Conservation (phyloP, 164 flowering plant genomes). For the Chimonanthus praecox region DNA sequence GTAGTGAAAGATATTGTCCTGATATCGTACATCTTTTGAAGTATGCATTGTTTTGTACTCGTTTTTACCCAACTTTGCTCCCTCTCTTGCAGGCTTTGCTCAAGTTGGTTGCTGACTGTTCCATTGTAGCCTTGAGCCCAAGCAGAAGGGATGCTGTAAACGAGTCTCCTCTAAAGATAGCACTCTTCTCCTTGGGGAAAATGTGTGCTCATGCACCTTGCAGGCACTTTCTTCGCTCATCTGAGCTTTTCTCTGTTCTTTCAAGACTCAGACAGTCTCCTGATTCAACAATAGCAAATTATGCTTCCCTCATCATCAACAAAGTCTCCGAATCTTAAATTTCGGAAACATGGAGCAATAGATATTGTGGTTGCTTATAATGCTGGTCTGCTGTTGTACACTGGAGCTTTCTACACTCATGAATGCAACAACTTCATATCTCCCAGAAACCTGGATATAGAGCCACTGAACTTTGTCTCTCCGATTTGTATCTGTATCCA, state of each 20-base stretch:
- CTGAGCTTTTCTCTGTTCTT: conserved; percentile 62
- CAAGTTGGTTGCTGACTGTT: conserved; percentile 74
- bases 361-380: background rate
- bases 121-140: conserved; percentile 66
- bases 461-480: background rate
- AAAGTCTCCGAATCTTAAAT: conserved; percentile 45
- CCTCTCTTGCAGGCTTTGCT: conserved; percentile 65
- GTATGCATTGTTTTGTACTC: background rate
- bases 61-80: background rate
- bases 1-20: too few species aligned
- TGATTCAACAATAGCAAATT: conserved; percentile 68
- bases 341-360: background rate
- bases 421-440: background rate
- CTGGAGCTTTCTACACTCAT: background rate
- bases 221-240: conserved; percentile 60
- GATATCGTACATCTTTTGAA: background rate
- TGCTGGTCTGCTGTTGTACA: background rate
- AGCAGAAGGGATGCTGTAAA: conserved; percentile 60
- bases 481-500: background rate
- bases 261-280: conserved; percentile 72
- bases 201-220: conserved; percentile 76
- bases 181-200: conserved; percentile 84
- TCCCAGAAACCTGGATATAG: background rate
- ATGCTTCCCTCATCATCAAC: conserved; percentile 54
- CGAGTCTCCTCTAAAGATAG: conserved; percentile 90